Conservation (phyloP, 2,329 filamentous ascomycete species). For the Trichophyton benhamiae region DNA sequence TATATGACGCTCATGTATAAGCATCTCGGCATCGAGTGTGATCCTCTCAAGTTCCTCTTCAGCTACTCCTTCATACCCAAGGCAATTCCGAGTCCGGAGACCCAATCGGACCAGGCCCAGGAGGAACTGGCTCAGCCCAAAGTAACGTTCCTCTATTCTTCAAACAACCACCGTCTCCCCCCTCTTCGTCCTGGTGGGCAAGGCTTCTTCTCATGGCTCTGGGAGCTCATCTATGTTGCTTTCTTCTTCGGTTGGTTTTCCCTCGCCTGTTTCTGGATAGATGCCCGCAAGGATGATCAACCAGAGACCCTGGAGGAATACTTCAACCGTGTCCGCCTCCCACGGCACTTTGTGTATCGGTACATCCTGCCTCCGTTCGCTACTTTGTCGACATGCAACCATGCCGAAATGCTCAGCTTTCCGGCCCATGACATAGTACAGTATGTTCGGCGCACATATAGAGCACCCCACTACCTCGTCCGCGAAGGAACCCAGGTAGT, state of each 20-base stretch:
- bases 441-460: constrained; percentile 39
- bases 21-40: constrained; percentile 40
- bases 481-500: constrained; percentile 40
- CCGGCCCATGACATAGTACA: constrained; percentile 42
- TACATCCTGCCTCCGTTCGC: constrained; percentile 46
- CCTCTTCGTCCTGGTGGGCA: constrained; percentile 31
- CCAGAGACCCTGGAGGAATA: constrained; percentile 41
- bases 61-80: constrained; percentile 32
- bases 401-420: constrained; percentile 39
- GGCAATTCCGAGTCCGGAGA: not conserved
- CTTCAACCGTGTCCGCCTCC: constrained; percentile 39
- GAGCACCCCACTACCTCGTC: constrained; percentile 42
- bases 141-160: constrained; percentile 39
- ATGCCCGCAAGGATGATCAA: constrained; percentile 20
- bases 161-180: constrained; percentile 40
- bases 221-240: constrained; percentile 36
- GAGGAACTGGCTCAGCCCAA: constrained; percentile 24
- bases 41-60: constrained; percentile 42
- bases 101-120: constrained; percentile 1
- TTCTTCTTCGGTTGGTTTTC: constrained; percentile 45
- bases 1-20: constrained; percentile 47
- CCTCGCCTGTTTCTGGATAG: constrained; percentile 39
- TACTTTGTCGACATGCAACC: constrained; percentile 44
- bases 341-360: constrained; percentile 35
- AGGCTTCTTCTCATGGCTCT: constrained; percentile 28